Evolutionary conservation across 2,329 filamentous ascomycete genomes (phyloP).

Genomic region (Golovinomyces cichoracearum): DNA sequence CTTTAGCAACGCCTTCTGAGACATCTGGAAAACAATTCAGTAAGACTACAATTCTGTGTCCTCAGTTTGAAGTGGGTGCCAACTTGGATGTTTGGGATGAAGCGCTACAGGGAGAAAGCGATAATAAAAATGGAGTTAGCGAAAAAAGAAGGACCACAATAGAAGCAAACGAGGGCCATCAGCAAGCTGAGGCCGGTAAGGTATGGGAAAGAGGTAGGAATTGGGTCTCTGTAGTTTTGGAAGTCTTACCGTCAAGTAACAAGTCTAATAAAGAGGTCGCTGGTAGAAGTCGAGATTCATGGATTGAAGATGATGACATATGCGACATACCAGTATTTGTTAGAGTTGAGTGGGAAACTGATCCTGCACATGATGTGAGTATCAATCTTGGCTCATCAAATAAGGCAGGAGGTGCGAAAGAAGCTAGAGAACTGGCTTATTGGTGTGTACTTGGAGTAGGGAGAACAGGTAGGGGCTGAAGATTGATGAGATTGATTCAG

Average conservation of each 20-base stretch:
- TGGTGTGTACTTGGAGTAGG: slow-evolving; percentile 87
- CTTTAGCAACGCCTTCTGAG: slow-evolving; percentile 54
- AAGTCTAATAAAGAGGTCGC: slow-evolving; percentile 9
- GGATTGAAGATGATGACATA: slow-evolving; percentile 29
- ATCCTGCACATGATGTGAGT: slow-evolving; percentile 31
- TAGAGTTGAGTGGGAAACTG: slow-evolving; percentile 66
- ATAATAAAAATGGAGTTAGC: slow-evolving; percentile 18
- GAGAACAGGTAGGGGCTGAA: slow-evolving; percentile 31
- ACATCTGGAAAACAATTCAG: slow-evolving; percentile 55
- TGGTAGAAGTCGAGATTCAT: slow-evolving; percentile 15
- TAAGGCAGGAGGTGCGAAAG: slow-evolving; percentile 34
- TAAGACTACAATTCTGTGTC: slow-evolving; percentile 75
- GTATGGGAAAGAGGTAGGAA: slow-evolving; percentile 89
- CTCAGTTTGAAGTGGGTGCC: slow-evolving; percentile 77
- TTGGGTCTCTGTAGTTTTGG: slow-evolving; percentile 81
- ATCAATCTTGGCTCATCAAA: slow-evolving; percentile 13
- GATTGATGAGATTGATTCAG: not conserved
- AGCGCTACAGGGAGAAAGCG: slow-evolving; percentile 27
- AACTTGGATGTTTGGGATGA: slow-evolving; percentile 92
- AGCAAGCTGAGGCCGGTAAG: slow-evolving; percentile 61
- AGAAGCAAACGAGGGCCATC: slow-evolving; percentile 17
- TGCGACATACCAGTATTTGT: slow-evolving; percentile 90
- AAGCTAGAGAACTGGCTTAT: slow-evolving; percentile 74
- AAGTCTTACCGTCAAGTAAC: slow-evolving; percentile 39
- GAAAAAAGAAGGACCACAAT: slow-evolving; percentile 16